Base-by-base conservation (phyloP, 2,329 filamentous ascomycete species). In the Aspergillus sp. region DNA sequence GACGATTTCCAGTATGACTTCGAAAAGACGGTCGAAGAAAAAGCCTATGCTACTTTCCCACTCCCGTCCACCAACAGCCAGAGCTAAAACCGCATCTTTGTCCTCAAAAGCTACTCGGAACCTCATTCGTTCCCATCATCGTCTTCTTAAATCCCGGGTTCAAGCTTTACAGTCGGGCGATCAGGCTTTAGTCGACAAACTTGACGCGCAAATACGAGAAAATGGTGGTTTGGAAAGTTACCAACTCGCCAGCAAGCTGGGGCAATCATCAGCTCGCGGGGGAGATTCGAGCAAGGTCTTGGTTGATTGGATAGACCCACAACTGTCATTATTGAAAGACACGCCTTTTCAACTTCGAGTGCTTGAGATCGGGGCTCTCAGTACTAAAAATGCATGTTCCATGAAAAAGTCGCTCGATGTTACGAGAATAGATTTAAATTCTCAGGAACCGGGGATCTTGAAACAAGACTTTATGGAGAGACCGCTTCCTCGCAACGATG, bases 381-480 rank as follows among this genome's bases (percentile, higher is more conserved):
- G 88, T 57, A 86, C 83, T 2, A 78, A 79, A 35, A 98, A 98
- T 65, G 86, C 85, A 12, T 95, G 90, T 67, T 91, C 90, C 0
- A 80, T 75, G 51, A 86, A 85, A 52, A 76, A 76, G 5, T 64
- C 79, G 39, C 86, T 97, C 58, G 75, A 86, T 32, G 82, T 95
- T 59, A 80, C 84, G 52, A 81, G 90, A 54, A 96, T 98, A 64
- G 93, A 98, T 63, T 73, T 98, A 48, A 87, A 94, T 68, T 93
- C 90, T 50, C 89, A 95, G 62, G 84, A 84, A 42, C 76, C 84
- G 1, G 68, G 66, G 2, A 98, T 98, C 55, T 64, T 83, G 49
- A 83, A 94, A 66, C 89, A 96, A 64, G 89, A 98, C 66, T 97
- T 98, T 62, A 95, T 98, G 90, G 73, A 88, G 56, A 79, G 90